Conservation (phyloP, 768 basidiomycete species). For the Kondoa malvinella region DNA sequence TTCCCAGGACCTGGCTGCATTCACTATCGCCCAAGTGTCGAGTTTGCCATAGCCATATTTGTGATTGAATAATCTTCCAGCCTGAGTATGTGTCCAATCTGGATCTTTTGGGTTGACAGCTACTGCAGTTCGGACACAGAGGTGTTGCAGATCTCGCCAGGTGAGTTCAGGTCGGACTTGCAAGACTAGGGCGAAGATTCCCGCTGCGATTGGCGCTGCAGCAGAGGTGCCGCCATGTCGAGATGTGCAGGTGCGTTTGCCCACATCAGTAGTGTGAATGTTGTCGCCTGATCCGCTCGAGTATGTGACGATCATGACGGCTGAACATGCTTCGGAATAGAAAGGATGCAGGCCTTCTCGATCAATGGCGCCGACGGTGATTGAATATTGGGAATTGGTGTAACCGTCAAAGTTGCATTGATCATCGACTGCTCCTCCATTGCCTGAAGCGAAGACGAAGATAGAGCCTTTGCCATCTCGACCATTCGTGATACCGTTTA, state of each 20-base stretch:
- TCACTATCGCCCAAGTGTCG: constrained; percentile 66
- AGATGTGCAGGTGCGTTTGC: constrained; percentile 59
- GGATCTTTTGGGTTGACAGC: constrained; percentile 74
- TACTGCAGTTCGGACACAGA: constrained; percentile 59
- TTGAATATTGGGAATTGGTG: constrained; percentile 89
- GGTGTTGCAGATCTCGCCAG: constrained; percentile 90
- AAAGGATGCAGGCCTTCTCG: constrained; percentile 84
- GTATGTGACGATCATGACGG: constrained; percentile 90
- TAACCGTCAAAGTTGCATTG: constrained; percentile 99
- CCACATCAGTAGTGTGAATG: constrained; percentile 89
- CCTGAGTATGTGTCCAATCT: constrained; percentile 74
- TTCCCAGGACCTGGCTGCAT: constrained; percentile 61
- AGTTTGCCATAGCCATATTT: constrained; percentile 90
- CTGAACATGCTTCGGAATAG: constrained; percentile 94
- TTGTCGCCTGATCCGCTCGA: constrained; percentile 84
- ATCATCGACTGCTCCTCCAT: constrained; percentile 75
- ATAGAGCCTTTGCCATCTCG: constrained; percentile 76
- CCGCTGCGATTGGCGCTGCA: constrained; percentile 89
- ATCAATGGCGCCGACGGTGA: constrained; percentile 91
- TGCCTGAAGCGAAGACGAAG: constrained; percentile 94
- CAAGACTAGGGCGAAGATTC: constrained; percentile 77
- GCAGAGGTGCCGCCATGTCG: constrained; percentile 92
- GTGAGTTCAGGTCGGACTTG: constrained; percentile 78
- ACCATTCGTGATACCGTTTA: constrained; percentile 84
- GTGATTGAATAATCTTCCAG: constrained; percentile 57